Conservation (phyloP, 352 stramenopile species). For the Saprolegnia diclina region DNA sequence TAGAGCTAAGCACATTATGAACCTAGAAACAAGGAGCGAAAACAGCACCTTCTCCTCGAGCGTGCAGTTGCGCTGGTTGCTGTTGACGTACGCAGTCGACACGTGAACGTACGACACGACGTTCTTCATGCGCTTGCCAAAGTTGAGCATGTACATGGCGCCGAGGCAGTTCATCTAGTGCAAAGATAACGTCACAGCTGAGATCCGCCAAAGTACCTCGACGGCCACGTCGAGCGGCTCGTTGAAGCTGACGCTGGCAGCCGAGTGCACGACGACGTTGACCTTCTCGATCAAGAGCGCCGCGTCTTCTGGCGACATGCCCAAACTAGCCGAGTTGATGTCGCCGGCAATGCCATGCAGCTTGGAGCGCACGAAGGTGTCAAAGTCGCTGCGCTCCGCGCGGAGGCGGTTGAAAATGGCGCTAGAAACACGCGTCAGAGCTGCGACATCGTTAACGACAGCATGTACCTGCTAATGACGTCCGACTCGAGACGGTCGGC, state of each 20-base stretch:
- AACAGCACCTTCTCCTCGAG: constrained; percentile 42
- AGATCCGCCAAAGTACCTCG: constrained; percentile 31
- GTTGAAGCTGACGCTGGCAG: constrained; percentile 80
- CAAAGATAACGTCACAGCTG: background rate
- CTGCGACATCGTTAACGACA: background rate
- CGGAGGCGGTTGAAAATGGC: constrained; percentile 68
- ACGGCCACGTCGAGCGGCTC: constrained; percentile 80
- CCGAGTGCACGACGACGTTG: constrained; percentile 80
- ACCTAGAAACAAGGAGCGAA: background rate
- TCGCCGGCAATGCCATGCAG: constrained; percentile 60
- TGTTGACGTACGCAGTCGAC: constrained; percentile 82
- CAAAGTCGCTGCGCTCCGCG: constrained; percentile 46
- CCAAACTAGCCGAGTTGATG: constrained; percentile 58
- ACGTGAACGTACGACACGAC: constrained; percentile 70
- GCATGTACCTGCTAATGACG: constrained; percentile 47
- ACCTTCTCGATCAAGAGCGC: constrained; percentile 37
- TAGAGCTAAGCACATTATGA: constrained; percentile 42
- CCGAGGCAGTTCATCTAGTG: constrained; percentile 69
- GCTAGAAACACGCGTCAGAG: constrained; percentile 29
- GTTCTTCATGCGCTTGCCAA: constrained; percentile 47
- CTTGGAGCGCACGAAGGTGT: constrained; percentile 47
- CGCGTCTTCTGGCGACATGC: constrained; percentile 44
- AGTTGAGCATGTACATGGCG: constrained; percentile 53
- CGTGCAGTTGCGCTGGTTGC: constrained; percentile 54
- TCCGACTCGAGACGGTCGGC: constrained; percentile 59